phyloP scores from a whole-genome alignment of 192 early-diverging fungal genomes.

The Coemansia umbellata region DNA sequence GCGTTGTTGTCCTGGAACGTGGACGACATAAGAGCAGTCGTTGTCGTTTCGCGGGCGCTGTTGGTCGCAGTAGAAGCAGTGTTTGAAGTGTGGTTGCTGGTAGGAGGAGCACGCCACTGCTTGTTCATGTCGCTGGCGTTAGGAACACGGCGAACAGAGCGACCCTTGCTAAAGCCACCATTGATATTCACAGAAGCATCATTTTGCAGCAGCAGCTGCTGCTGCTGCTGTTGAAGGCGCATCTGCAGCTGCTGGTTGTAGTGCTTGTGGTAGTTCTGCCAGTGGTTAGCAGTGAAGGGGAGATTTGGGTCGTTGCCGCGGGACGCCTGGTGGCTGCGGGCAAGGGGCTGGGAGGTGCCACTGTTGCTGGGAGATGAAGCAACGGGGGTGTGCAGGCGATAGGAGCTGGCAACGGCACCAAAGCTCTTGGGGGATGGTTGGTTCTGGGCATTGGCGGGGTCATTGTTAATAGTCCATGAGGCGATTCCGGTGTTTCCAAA shows the following conservation, averaged over 20 bases:
- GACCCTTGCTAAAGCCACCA: conserved; percentile 4
- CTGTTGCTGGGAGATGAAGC: conserved; percentile 15
- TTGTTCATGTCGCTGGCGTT: conserved; percentile 45
- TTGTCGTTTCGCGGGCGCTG: conserved; percentile 15
- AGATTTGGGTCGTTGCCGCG: conserved; percentile 30
- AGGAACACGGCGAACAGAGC: conserved; percentile 37
- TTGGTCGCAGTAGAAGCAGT: conserved; percentile 8
- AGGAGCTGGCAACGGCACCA: conserved; percentile 12
- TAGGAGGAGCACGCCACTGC: conserved; percentile 41
- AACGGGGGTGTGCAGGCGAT: conserved; percentile 11
- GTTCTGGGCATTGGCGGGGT: not conserved
- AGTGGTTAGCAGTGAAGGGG: conserved; percentile 31
- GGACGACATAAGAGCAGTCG: conserved; percentile 26
- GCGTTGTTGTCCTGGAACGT: conserved; percentile 46
- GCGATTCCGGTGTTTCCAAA: conserved; percentile 44
- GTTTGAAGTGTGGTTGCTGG: conserved; percentile 2
- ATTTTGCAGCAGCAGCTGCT: not conserved
- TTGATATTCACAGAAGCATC: not conserved
- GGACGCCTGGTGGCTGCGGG: conserved; percentile 39
- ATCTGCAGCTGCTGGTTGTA: conserved; percentile 31
- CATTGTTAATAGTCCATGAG: conserved; percentile 19
- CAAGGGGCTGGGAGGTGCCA: conserved; percentile 9
- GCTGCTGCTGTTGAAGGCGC: conserved; percentile 29
- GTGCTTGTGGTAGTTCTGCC: conserved; percentile 46
- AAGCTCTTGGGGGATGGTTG: conserved; percentile 21